Conservation (phyloP, 106 monocot species). For the Iris macrosiphon region DNA sequence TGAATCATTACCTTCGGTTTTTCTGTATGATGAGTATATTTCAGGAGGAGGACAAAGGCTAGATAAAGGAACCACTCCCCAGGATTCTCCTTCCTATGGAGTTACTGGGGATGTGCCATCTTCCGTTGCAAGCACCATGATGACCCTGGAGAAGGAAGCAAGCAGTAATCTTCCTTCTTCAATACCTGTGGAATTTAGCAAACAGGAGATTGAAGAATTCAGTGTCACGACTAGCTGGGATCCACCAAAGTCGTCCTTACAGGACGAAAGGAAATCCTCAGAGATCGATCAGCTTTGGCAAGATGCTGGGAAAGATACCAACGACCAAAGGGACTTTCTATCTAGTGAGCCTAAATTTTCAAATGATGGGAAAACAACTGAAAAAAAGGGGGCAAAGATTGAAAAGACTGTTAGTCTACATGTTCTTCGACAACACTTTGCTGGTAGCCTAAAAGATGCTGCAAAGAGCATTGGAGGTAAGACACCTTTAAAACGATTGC, state of each 20-base stretch:
- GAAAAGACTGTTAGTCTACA: conserved; percentile 66
- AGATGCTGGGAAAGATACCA: conserved; percentile 1
- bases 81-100: background rate
- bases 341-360: conserved; percentile 12
- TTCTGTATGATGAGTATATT: background rate
- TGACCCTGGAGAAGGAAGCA: conserved; percentile 19
- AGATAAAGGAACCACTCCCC: background rate
- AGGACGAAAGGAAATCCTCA: conserved; percentile 4
- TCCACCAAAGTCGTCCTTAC: conserved; percentile 2
- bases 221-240: conserved; percentile 22
- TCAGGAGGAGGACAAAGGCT: conserved; percentile 4
- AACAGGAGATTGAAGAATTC: conserved; percentile 17
- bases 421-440: conserved; percentile 64
- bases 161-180: background rate
- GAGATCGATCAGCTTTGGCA: conserved; percentile 14
- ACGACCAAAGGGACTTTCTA: conserved; percentile 3
- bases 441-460: conserved; percentile 80
- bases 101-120: conserved; percentile 7
- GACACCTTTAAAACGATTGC: too few species aligned
- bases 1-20: conserved; percentile 13
- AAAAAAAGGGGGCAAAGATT: conserved; percentile 37
- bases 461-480: conserved; percentile 78
- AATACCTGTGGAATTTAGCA: conserved; percentile 11
- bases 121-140: conserved; percentile 14
- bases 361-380: conserved; percentile 21